Evolutionary conservation across 1,139 yeast species (phyloP), one percentile per base, ranked within the genome.

Genomic region (Hansenula sp.): DNA sequence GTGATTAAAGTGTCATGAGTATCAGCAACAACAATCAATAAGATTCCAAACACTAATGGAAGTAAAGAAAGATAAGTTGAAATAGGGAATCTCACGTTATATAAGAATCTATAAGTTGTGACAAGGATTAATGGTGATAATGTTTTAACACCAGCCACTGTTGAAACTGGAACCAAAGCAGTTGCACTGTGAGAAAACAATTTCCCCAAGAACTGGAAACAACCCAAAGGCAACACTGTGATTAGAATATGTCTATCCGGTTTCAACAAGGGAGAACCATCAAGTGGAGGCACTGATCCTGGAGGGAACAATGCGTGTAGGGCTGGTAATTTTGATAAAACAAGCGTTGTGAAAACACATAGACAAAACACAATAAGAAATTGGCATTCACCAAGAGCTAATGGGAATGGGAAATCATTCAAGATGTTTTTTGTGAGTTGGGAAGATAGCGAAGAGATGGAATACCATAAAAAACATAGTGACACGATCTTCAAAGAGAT

Each of bases 121-220:
- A 93, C 95, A 1, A 96, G 88, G 44, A 88, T 78, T 38, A 93
- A 70, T 2, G 99, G 99, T 19, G 96, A 84, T 37, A 91, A 70
- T 0, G 97, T 93, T 68, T 93, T 93, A 56, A 93, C 84, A 35
- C 97, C 93, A 59, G 93, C 96, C 19, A 93, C 97, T 49, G 93
- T 74, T 1, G 97, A 88, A 13, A 93, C 96, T 0, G 97, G 97
- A 29, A 93, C 90, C 47, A 85, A 67, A 5, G 93, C 79, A 2
- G 98, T 91, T 19, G 98, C 96, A 60, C 85, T 84, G 62, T 90
- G 97, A 7, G 94, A 83, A 43, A 95, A 81, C 54, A 89, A 79
- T 63, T 93, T 97, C 21, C 98, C 99, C 24, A 84, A 72, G 54
- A 93, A 86, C 67, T 91, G 98, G 65, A 91, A 93, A 47, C 83